phyloP scores from a whole-genome alignment of 2,329 filamentous ascomycete species.

The Alternaria rosae region DNA sequence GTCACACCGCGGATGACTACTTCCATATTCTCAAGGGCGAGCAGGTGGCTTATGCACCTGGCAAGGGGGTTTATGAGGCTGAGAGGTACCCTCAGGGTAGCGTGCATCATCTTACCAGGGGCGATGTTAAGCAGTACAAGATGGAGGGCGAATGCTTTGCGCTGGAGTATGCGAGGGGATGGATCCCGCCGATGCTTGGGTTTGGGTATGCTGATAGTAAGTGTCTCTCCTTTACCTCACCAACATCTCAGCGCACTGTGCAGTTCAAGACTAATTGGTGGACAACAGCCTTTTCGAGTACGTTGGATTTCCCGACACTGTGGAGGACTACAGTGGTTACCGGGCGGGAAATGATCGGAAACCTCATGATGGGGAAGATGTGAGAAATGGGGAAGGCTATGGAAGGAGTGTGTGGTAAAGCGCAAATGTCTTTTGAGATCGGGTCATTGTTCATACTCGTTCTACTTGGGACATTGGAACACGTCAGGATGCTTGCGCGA shows the following conservation, averaged over 20 bases:
- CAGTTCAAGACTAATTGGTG: background rate
- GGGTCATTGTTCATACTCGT: background rate
- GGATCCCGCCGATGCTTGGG: conserved; percentile 92
- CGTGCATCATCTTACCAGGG: conserved; percentile 75
- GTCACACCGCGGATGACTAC: conserved; percentile 92
- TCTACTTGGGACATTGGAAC: background rate
- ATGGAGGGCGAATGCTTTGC: conserved; percentile 81
- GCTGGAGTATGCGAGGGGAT: conserved; percentile 83
- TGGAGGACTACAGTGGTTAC: conserved; percentile 81
- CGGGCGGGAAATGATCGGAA: conserved; percentile 76
- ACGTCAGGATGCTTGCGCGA: background rate
- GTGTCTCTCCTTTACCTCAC: conserved; percentile 7
- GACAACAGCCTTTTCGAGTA: conserved; percentile 68
- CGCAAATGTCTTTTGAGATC: background rate
- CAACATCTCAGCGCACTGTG: rapidly evolving
- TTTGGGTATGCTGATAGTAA: conserved; percentile 82
- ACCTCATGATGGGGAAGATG: conserved; percentile 58
- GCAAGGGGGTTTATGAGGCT: conserved; percentile 68
- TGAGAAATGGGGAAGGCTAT: conserved; percentile 4
- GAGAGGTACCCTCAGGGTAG: conserved; percentile 74
- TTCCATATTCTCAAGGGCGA: conserved; percentile 87
- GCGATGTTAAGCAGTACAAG: conserved; percentile 81
- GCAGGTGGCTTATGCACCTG: conserved; percentile 73
- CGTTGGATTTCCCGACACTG: conserved; percentile 83
- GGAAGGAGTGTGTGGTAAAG: background rate